These are phyloP conservation scores for Serpula lacrymans DNA, from an alignment of 768 basidiomycete genomes.

Conservation along the genomic window DNA sequence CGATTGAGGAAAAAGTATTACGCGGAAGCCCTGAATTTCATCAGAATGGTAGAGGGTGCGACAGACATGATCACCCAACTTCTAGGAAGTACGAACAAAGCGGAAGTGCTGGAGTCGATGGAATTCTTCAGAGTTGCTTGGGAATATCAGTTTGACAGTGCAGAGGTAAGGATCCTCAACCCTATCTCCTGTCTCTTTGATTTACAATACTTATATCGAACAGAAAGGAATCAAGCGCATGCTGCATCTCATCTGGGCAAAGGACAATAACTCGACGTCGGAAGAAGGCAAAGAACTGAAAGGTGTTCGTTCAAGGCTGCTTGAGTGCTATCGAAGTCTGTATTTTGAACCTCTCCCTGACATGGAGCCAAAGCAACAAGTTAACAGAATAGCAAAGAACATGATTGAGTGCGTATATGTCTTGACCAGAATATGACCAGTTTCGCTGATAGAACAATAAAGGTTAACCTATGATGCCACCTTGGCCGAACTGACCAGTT, in stretches of 20 bases:
- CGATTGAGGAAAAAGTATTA: constrained; percentile 83
- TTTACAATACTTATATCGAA: constrained; percentile 7
- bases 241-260: constrained; percentile 96
- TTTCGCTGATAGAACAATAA: neutral
- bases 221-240: constrained; percentile 91
- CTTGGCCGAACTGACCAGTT: constrained; percentile 89
- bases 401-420: constrained; percentile 79
- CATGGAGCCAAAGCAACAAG: constrained; percentile 77
- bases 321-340: constrained; percentile 84
- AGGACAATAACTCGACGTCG: constrained; percentile 84
- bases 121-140: constrained; percentile 85
- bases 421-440: neutral
- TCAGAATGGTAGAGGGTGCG: constrained; percentile 61
- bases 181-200: neutral
- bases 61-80: constrained; percentile 73
- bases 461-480: constrained; percentile 92
- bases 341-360: constrained; percentile 85
- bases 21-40: constrained; percentile 81
- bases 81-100: constrained; percentile 81
- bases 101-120: constrained; percentile 80
- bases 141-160: constrained; percentile 76
- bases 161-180: constrained; percentile 51
- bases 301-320: constrained; percentile 79
- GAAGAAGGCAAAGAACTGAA: constrained; percentile 78
- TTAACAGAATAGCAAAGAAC: constrained; percentile 92